A percentile compares a stretch with the other conserved stretches of the same genome.
Evolutionary conservation across 2,329 filamentous ascomycete genomes (phyloP).

Genomic region (Alternaria consortialis): DNA sequence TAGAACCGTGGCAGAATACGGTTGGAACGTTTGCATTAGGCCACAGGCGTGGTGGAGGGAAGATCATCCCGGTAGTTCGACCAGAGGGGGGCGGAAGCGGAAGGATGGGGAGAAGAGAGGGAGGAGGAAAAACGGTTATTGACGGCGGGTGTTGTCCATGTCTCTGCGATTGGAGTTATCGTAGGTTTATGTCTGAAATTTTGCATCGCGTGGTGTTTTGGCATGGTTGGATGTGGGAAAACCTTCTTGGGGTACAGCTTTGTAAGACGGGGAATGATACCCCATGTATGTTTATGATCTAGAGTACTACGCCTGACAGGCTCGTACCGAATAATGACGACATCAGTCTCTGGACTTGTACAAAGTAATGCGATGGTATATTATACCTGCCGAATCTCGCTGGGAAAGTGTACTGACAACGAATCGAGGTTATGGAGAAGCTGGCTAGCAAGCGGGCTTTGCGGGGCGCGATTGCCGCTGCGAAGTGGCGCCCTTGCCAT

Average conservation of each 20-base stretch:
- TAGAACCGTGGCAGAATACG: background rate
- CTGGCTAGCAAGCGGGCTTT: background rate
- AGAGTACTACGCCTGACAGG: background rate
- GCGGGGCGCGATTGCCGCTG: background rate
- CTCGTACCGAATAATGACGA: background rate
- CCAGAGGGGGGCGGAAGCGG: constrained; percentile 12
- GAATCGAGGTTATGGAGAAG: background rate
- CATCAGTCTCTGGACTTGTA: background rate
- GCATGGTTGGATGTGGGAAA: background rate
- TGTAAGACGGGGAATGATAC: constrained; percentile 10
- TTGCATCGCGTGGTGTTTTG: constrained; percentile 13
- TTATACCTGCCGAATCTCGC: too few species aligned
- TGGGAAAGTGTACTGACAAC: background rate
- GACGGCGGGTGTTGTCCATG: background rate
- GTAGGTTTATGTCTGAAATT: background rate
- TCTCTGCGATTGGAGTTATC: background rate
- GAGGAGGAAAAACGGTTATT: constrained; percentile 14
- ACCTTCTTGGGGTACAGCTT: background rate
- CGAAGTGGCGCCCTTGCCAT: background rate
- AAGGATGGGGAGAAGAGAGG: constrained; percentile 25
- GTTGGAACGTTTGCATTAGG: constrained; percentile 10
- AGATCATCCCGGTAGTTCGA: constrained; percentile 10
- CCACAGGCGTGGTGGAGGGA: constrained; percentile 18
- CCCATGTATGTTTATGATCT: background rate
- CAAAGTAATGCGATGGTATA: too few species aligned